phyloP scores from a whole-genome alignment of 163 green algal genomes.

The Chloromonas sp. region DNA sequence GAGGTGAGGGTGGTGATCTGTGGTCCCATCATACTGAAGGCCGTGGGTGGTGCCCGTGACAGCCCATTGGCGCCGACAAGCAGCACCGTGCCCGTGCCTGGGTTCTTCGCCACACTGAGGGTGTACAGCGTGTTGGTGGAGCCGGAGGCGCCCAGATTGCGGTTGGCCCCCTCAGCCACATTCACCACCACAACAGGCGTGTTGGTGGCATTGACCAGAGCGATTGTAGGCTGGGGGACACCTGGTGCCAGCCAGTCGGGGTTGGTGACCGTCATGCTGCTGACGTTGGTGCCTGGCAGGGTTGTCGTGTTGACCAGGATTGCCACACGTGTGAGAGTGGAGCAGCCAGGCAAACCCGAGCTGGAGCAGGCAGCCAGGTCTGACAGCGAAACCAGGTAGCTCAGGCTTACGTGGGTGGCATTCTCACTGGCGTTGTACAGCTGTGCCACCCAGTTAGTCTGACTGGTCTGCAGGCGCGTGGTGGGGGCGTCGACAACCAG shows the following conservation, averaged over 20 bases:
- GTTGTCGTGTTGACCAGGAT: not conserved
- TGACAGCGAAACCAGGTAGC: not conserved
- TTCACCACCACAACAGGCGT: not conserved
- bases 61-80: not conserved
- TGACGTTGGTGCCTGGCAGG: not conserved
- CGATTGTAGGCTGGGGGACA: not conserved
- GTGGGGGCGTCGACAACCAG: not conserved
- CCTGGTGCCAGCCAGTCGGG: not conserved
- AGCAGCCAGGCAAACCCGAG: not conserved
- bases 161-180: not conserved
- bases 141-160: not conserved
- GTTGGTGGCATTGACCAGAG: not conserved
- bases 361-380: not conserved
- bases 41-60: not conserved
- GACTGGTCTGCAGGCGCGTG: not conserved
- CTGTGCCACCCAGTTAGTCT: slow-evolving; percentile 2
- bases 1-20: not conserved
- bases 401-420: not conserved
- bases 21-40: not conserved
- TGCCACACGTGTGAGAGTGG: not conserved
- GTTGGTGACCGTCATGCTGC: not conserved
- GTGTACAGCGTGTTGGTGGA: not conserved
- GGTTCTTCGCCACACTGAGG: not conserved
- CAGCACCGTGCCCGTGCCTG: not conserved
- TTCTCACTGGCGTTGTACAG: slow-evolving; percentile 9